These are phyloP conservation scores for Podila clonocystis DNA, from an alignment of 192 early-diverging fungal species.

Conservation along the genomic window DNA sequence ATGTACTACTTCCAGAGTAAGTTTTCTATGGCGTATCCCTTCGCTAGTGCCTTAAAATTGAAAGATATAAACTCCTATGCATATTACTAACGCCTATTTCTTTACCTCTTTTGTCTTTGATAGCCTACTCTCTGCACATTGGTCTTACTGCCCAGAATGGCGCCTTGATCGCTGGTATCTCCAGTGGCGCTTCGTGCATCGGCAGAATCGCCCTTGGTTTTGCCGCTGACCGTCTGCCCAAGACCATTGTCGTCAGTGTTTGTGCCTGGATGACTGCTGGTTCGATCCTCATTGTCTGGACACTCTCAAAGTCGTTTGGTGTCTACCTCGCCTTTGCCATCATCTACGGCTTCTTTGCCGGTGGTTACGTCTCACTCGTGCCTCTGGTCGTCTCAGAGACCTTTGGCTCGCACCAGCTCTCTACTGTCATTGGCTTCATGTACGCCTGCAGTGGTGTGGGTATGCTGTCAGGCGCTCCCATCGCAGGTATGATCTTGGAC, in stretches of 20 bases:
- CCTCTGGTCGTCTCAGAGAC: constrained; percentile 48
- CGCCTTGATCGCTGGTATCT: constrained; percentile 69
- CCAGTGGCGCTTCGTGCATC: constrained; percentile 70
- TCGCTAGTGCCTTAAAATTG: too few species aligned
- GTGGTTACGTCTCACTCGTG: constrained; percentile 56
- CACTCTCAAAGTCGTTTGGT: constrained; percentile 35
- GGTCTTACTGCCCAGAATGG: constrained; percentile 67
- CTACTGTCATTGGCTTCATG: constrained; percentile 56
- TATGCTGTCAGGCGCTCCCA: constrained; percentile 52
- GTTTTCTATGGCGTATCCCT: not conserved
- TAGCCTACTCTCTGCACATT: constrained; percentile 65
- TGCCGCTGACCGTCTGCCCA: constrained; percentile 62
- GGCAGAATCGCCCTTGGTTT: constrained; percentile 74
- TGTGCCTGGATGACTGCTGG: constrained; percentile 51
- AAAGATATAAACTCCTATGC: not conserved
- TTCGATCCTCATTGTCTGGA: constrained; percentile 41
- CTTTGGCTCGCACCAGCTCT: constrained; percentile 55
- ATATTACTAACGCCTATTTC: not conserved
- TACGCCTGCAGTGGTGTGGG: constrained; percentile 56
- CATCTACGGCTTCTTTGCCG: constrained; percentile 59
- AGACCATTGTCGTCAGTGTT: constrained; percentile 37
- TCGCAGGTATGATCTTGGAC: constrained; percentile 43
- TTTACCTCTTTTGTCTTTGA: constrained; percentile 1
- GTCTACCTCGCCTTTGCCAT: constrained; percentile 53
- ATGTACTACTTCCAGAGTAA: constrained; percentile 58